Percentiles rank a stretch among this genome's conserved stretches.
Conservation (phyloP, 495 filamentous ascomycete species). For the Elasticomyces elasticus region DNA sequence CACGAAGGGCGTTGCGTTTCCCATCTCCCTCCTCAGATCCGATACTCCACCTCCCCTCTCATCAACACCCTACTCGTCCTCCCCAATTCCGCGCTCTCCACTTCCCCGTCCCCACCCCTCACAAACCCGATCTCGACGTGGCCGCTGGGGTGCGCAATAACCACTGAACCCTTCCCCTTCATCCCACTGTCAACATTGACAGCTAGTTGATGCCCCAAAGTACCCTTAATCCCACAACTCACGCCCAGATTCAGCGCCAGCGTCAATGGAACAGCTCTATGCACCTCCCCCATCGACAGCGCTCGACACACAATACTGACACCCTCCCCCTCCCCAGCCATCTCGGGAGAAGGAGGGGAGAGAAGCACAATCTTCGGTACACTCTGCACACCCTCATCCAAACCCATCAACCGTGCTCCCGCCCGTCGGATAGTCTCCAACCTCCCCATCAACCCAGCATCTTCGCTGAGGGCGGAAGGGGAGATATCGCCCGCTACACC, state of each 20-base stretch:
- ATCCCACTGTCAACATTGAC: neutral
- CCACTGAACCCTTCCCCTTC: neutral
- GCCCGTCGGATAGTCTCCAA: slow-evolving; percentile 53
- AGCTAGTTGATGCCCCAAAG: neutral
- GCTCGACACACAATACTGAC: slow-evolving; percentile 16
- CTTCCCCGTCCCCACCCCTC: slow-evolving; percentile 6
- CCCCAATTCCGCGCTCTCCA: slow-evolving; percentile 14
- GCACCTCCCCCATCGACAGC: slow-evolving; percentile 18
- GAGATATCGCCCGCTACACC: slow-evolving; percentile 41
- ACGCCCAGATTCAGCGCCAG: slow-evolving; percentile 17
- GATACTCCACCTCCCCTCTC: slow-evolving; percentile 12
- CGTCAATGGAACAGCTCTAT: slow-evolving; percentile 17
- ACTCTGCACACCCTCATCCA: slow-evolving; percentile 35
- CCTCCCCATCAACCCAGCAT: slow-evolving; percentile 38
- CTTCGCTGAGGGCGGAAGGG: slow-evolving; percentile 43
- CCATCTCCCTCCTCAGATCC: neutral
- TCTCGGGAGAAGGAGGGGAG: slow-evolving; percentile 29
- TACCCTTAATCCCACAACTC: slow-evolving; percentile 4
- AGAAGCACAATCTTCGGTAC: slow-evolving; percentile 57
- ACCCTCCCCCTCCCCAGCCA: slow-evolving; percentile 3
- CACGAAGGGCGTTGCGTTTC: too few relatives aligned
- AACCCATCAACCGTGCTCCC: slow-evolving; percentile 54
- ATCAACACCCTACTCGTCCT: slow-evolving; percentile 14
- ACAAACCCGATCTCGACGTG: slow-evolving; percentile 11
- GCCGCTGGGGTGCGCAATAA: slow-evolving; percentile 15